These are phyloP conservation scores for Calonectria leucothoes DNA, from an alignment of 2,329 filamentous ascomycete species.

Conservation along the genomic window DNA sequence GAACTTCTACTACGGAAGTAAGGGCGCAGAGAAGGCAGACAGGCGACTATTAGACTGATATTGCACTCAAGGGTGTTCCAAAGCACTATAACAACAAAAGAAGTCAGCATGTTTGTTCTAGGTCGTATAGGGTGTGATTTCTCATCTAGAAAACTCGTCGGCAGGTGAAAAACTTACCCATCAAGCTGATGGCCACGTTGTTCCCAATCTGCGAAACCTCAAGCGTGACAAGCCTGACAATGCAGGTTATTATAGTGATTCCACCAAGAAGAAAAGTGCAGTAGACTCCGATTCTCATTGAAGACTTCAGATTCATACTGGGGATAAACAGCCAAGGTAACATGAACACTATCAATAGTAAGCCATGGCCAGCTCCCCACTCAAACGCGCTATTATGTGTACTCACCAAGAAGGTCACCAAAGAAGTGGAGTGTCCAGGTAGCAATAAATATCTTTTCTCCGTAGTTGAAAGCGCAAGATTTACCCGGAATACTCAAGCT, in stretches of 20 bases:
- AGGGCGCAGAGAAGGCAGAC: conserved; percentile 33
- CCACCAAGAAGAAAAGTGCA: conserved; percentile 32
- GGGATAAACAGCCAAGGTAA: conserved; percentile 16
- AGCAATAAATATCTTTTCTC: neutral
- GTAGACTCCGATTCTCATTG: conserved; percentile 6
- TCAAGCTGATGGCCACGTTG: conserved; percentile 25
- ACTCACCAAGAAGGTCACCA: conserved; percentile 1
- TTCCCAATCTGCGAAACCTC: conserved; percentile 12
- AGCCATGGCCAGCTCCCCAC: neutral
- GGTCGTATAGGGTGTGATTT: no score
- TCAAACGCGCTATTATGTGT: neutral
- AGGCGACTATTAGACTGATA: conserved; percentile 35
- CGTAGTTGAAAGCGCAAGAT: neutral
- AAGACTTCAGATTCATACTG: neutral
- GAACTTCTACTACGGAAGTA: conserved; percentile 28
- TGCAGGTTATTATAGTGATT: conserved; percentile 32
- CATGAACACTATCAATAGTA: neutral
- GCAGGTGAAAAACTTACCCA: conserved; percentile 16
- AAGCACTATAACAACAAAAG: conserved; percentile 13
- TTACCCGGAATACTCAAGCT: neutral
- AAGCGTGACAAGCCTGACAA: conserved; percentile 31
- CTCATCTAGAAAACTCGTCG: no score
- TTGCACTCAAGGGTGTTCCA: conserved; percentile 34
- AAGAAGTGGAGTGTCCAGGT: conserved; percentile 7
- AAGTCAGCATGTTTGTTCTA: neutral